Evolutionary conservation across 2,329 filamentous ascomycete genomes (phyloP), one percentile per base, ranked within the genome.

Genomic region (Lecanoromycetidae sp.): DNA sequence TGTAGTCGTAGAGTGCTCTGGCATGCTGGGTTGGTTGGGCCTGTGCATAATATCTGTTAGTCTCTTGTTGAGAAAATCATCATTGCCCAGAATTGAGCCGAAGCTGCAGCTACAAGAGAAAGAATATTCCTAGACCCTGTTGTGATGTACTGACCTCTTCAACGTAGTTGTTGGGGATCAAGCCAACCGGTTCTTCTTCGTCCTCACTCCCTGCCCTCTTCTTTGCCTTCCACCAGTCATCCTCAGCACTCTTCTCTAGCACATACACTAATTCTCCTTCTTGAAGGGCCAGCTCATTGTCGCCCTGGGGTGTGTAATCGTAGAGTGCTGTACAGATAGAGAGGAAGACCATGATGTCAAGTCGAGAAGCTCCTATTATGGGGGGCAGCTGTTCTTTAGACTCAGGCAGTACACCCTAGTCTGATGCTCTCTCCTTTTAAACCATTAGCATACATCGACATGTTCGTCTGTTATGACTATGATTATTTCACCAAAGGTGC

Each of bases 1-100:
- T 85, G 64, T 98, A 98, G 64, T 98, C 91, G 70, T 90, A 98
- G n/a, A 96, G 76, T n/a, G 91, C 86, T 63, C 83, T 87, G 41
- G 90, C 91, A 56, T 81, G 74, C 52, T 77, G 71, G 52, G 77
- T 65, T 20, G 84, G 76, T 57, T 74, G 69, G 49, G 81, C 81
- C 80, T 86, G 56, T 45, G 51, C 50, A 54, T 36, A 25, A 36
- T 52, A 41, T 19, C 27, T 40, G 41, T 53, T 38, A 56, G 54
- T 41, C 35, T 26, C 17, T 17, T n/a, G 12, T 15, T 30, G 6
- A 22, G 15, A 12, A 3, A 10, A 25, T 12, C 12, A 10, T 23
- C 17, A 38, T 32, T 27, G 52, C 45, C 29, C 23, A 7, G 4
- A 6, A 26, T 13, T 39, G 22, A 39, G 26, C 26, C 8, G 25